Evolutionary conservation across 805 yeast species (phyloP).

Genomic region (Myxozyma lipomycoides): DNA sequence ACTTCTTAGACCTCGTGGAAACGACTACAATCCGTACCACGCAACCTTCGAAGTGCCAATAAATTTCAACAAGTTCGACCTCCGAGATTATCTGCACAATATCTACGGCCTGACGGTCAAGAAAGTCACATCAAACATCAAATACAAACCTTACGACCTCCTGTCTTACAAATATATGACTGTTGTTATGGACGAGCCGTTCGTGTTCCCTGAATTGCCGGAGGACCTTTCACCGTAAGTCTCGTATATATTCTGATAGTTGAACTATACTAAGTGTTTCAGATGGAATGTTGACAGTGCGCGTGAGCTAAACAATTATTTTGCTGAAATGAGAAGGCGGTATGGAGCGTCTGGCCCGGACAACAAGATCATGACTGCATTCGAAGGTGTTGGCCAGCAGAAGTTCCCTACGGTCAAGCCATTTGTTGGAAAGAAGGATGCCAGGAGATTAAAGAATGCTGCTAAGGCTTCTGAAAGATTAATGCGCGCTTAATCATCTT

Average conservation of each 20-base stretch:
- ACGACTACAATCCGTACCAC: slow-evolving; percentile 63
- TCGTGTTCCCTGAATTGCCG: slow-evolving; percentile 77
- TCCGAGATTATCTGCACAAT: slow-evolving; percentile 88
- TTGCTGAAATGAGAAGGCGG: slow-evolving; percentile 30
- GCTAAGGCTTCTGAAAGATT: slow-evolving; percentile 8
- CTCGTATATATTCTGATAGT: slow-evolving; percentile 29
- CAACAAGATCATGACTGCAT: slow-evolving; percentile 17
- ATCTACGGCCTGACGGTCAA: slow-evolving; percentile 86
- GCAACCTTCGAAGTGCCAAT: slow-evolving; percentile 94
- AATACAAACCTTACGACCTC: slow-evolving; percentile 45
- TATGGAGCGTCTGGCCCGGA: slow-evolving; percentile 27
- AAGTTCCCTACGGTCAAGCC: slow-evolving; percentile 60
- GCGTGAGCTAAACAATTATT: slow-evolving; percentile 11
- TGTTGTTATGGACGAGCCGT: slow-evolving; percentile 91
- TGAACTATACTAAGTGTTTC: neutral
- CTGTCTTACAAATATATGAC: slow-evolving; percentile 94
- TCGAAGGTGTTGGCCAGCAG: slow-evolving; percentile 56
- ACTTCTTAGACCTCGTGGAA: slow-evolving; percentile 63
- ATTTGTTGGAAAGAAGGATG: slow-evolving; percentile 51
- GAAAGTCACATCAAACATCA: slow-evolving; percentile 60
- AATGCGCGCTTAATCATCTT: neutral
- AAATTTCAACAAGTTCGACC: slow-evolving; percentile 86
- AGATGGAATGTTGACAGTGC: slow-evolving; percentile 22
- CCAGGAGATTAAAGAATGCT: slow-evolving; percentile 3
- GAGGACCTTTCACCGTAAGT: slow-evolving; percentile 40